Evolutionary conservation across 768 basidiomycete genomes (phyloP).

Genomic region (Russula earlei): DNA sequence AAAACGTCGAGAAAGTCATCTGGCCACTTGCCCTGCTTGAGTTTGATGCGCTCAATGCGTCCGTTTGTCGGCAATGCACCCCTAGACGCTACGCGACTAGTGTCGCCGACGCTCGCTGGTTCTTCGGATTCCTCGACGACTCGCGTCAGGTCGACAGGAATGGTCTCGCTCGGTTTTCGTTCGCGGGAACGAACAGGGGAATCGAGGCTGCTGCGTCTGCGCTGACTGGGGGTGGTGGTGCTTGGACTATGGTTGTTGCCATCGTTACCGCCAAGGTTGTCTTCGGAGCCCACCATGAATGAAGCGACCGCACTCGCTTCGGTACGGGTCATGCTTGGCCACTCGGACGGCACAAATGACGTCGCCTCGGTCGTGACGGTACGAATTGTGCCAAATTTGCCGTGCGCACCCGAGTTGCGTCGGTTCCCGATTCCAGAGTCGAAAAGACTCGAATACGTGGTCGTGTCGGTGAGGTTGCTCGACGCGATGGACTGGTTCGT

Average conservation of each 20-base stretch:
- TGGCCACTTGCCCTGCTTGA: slow-evolving; percentile 76
- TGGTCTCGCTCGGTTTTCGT: slow-evolving; percentile 54
- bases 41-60: slow-evolving; percentile 37
- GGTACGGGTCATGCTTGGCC: slow-evolving; percentile 53
- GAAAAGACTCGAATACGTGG: slow-evolving; percentile 52
- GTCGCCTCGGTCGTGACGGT: slow-evolving; percentile 80
- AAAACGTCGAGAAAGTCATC: slow-evolving; percentile 68
- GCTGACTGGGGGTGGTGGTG: not conserved
- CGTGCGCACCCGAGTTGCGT: slow-evolving; percentile 30
- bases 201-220: slow-evolving; percentile 20
- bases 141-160: slow-evolving; percentile 50
- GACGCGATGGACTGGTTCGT: slow-evolving; percentile 58
- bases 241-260: not conserved
- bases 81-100: slow-evolving; percentile 19
- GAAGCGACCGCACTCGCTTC: slow-evolving; percentile 46
- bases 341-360: slow-evolving; percentile 43
- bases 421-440: slow-evolving; percentile 34
- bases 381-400: slow-evolving; percentile 69
- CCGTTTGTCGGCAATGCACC: slow-evolving; percentile 27
- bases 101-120: slow-evolving; percentile 22
- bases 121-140: slow-evolving; percentile 63
- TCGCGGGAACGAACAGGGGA: slow-evolving; percentile 34
- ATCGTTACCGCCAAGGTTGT: slow-evolving; percentile 24
- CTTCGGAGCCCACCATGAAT: slow-evolving; percentile 36
- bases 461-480: slow-evolving; percentile 47